These are phyloP conservation scores for Rheum nobile DNA, from an alignment of 148 eudicot genomes.

Conservation along the genomic window DNA sequence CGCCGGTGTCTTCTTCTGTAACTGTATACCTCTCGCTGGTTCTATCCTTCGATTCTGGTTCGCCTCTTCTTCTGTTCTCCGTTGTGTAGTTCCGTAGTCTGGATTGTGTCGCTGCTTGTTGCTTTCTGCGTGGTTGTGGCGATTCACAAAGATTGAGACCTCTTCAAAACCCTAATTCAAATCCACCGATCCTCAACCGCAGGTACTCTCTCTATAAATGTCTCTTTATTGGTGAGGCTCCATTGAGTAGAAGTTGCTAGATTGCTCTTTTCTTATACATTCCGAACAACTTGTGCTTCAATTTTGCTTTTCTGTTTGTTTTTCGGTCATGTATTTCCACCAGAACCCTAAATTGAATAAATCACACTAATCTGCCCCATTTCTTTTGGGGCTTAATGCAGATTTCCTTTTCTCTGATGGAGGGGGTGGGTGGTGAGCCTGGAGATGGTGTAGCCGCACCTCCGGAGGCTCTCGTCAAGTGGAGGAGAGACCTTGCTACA, in stretches of 20 bases:
- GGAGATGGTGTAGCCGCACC: conserved; percentile 5
- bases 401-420: not conserved
- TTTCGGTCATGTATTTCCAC: not conserved
- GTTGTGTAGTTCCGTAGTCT: not conserved
- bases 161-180: not conserved
- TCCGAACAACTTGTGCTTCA: not conserved
- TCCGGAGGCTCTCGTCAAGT: conserved; percentile 15
- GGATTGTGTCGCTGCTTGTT: not conserved
- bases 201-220: not conserved
- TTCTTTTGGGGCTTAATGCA: not conserved
- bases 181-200: not conserved
- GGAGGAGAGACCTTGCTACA: conserved; percentile 34
- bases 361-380: not conserved
- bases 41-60: no score
- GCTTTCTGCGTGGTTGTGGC: not conserved
- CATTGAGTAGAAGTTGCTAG: not conserved
- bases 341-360: not conserved
- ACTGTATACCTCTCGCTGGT: no score
- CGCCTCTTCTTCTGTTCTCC: no score
- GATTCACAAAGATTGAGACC: not conserved
- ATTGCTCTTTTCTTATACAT: not conserved
- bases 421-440: conserved; percentile 4
- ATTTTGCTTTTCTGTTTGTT: not conserved
- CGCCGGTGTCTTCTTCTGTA: not conserved
- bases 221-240: not conserved